Base-by-base conservation (phyloP, 1,284 basidiomycete genomes). In the Blastosporella zonata region DNA sequence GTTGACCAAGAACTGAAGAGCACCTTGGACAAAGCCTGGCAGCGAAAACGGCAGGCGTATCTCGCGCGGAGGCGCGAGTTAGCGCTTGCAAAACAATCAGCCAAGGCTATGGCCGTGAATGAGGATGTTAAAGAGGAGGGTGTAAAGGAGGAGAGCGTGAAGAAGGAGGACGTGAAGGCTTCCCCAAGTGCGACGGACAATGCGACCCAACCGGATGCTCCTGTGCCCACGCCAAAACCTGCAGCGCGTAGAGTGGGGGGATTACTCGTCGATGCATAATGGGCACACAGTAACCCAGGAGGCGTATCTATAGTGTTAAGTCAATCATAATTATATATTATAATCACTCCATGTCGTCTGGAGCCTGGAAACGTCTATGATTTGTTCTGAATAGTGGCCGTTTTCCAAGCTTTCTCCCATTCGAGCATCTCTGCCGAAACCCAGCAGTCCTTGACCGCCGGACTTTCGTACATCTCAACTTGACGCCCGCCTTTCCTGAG, bases 361-460 rank as follows among this genome's bases (percentile, higher is more conserved):
- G 6, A 2, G 15, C 9, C 5, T 6, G 6, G 6, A 37, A 37
- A 10, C 2, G n/a, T 25, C 35, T 47, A 43, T 8, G 36, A 12
- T 28, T 18, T 44, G 23, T 23, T 41, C 18, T 39, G 37, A 43
- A 41, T 40, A 28, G 43, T 31, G 29, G 42, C 40, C 34, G 51
- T 22, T 39, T 50, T 56, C 49, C 55, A 56, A 17, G 52, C 46
- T 17, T 58, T 54, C 25, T 74, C 74, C 88, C 88, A 90, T 43
- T 73, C 68, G 37, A 70, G 58, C 84, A 88, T 89, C 41, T 79
- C 78, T 42, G 71, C 69, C 21, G 83, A 84, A 34, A 90, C 77
- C 71, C 77, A 82, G 60, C 84, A 87, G 60, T 90, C 83, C 55
- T 72, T 83, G 46, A 90, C 84, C 5, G 76, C 74, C 6, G 69